phyloP scores from a whole-genome alignment of 305 asterid genomes.

The Striga hermonthica region DNA sequence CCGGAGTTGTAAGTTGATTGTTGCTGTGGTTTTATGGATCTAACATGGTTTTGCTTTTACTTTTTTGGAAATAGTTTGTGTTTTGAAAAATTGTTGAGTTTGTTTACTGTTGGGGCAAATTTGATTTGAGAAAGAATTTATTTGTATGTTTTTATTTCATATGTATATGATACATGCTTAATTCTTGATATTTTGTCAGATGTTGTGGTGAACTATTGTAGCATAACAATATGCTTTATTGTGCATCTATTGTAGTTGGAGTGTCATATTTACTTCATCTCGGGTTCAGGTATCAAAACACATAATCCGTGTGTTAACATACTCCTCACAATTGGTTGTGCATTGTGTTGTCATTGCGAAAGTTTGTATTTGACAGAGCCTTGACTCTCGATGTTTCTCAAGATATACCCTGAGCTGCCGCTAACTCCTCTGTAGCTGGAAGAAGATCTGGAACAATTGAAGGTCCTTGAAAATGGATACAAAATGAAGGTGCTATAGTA shows the following conservation, averaged over 20 bases:
- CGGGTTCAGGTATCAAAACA: slow-evolving; percentile 68
- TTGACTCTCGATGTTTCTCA: slow-evolving; percentile 76
- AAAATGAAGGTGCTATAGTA: slow-evolving; percentile 70
- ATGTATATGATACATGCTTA: too few relatives aligned
- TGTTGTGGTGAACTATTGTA: too few relatives aligned
- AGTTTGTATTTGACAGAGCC: slow-evolving; percentile 51
- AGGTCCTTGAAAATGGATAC: slow-evolving; percentile 95
- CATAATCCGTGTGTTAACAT: not conserved
- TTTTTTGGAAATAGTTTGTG: not conserved
- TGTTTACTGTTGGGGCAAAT: too few relatives aligned
- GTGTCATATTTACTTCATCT: slow-evolving; percentile 65
- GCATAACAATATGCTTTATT: too few relatives aligned
- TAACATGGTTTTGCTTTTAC: not conserved
- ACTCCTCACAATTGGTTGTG: slow-evolving; percentile 23
- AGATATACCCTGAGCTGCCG: slow-evolving; percentile 63
- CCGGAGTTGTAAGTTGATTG: slow-evolving; percentile 60
- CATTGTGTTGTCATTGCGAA: not conserved
- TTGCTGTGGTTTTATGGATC: not conserved
- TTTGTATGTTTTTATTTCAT: too few relatives aligned
- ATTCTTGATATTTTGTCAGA: too few relatives aligned
- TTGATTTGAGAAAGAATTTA: too few relatives aligned
- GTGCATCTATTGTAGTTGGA: too few relatives aligned
- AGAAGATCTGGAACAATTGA: slow-evolving; percentile 95
- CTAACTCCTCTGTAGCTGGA: slow-evolving; percentile 89
- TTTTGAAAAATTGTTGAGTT: not conserved